Conservation (phyloP, 768 basidiomycete genomes). For the Ephemerocybe angulata region DNA sequence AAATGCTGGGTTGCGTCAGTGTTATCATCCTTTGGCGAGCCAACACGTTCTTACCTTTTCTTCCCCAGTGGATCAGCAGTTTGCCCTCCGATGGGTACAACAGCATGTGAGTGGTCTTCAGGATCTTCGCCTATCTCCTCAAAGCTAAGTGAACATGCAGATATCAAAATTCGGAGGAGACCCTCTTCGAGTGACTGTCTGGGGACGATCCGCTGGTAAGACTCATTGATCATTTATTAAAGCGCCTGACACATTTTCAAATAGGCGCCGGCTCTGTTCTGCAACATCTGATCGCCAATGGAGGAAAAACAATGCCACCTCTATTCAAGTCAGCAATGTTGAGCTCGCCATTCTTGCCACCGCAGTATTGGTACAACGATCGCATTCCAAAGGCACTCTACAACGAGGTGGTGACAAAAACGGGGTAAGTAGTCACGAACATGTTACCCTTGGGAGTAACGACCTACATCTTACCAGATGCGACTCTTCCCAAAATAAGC, state of each 20-base stretch:
- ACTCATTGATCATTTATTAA: background rate
- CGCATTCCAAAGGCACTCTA: conserved; percentile 30
- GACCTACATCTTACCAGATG: conserved; percentile 27
- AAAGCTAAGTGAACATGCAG: conserved; percentile 17
- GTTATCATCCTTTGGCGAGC: background rate
- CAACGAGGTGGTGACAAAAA: background rate
- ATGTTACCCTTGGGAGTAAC: background rate
- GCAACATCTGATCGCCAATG: conserved; percentile 45
- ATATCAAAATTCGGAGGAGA: conserved; percentile 40
- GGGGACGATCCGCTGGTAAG: conserved; percentile 37
- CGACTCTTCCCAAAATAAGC: conserved; percentile 24
- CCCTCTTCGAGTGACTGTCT: conserved; percentile 37
- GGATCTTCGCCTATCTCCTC: background rate
- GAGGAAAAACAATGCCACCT: conserved; percentile 40
- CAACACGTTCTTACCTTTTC: background rate
- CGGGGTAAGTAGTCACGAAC: background rate
- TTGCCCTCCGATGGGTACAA: conserved; percentile 42
- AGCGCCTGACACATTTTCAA: background rate
- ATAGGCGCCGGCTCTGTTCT: conserved; percentile 46
- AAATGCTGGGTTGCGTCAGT: conserved; percentile 48
- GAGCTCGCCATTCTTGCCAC: conserved; percentile 42
- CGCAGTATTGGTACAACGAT: conserved; percentile 44
- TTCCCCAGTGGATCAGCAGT: conserved; percentile 39
- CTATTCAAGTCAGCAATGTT: conserved; percentile 42
- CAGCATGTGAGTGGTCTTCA: conserved; percentile 25